Evolutionary conservation across 2,329 filamentous ascomycete genomes (phyloP).

Genomic region (Alternaria burnsii): DNA sequence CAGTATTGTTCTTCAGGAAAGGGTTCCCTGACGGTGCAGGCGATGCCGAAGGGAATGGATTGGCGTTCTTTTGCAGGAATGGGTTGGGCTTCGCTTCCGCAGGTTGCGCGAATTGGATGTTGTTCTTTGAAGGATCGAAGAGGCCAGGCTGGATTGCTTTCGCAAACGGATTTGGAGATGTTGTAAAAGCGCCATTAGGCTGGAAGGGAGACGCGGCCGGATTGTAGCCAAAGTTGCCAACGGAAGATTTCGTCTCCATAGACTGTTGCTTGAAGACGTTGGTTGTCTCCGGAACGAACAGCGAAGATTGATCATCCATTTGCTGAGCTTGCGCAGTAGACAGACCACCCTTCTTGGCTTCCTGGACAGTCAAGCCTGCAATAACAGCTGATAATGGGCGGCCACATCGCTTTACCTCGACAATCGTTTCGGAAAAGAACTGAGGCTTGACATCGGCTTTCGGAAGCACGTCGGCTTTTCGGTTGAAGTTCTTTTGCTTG

Average conservation of each 20-base stretch:
- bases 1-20: slow-evolving; percentile 13
- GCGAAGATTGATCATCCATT: slow-evolving; percentile 40
- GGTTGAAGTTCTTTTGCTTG: slow-evolving; percentile 54
- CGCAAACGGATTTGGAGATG: slow-evolving; percentile 23
- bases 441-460: slow-evolving; percentile 53
- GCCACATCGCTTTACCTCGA: slow-evolving; percentile 66
- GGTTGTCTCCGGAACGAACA: slow-evolving; percentile 53
- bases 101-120: slow-evolving; percentile 37
- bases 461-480: slow-evolving; percentile 29
- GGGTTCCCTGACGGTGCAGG: slow-evolving; percentile 9
- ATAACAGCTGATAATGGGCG: slow-evolving; percentile 66
- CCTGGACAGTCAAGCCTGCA: slow-evolving; percentile 62
- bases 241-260: not conserved
- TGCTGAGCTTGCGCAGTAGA: slow-evolving; percentile 50
- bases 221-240: slow-evolving; percentile 14
- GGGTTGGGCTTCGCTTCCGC: slow-evolving; percentile 17
- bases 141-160: slow-evolving; percentile 34
- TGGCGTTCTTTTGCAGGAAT: slow-evolving; percentile 13
- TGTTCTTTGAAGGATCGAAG: slow-evolving; percentile 40
- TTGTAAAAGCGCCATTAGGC: slow-evolving; percentile 12
- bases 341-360: slow-evolving; percentile 60
- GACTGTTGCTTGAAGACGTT: slow-evolving; percentile 23
- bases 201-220: slow-evolving; percentile 33
- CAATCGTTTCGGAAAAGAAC: slow-evolving; percentile 61
- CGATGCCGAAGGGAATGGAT: not conserved